Base-by-base conservation (phyloP, 495 filamentous ascomycete genomes). In the Chaetomium cochliodes region DNA sequence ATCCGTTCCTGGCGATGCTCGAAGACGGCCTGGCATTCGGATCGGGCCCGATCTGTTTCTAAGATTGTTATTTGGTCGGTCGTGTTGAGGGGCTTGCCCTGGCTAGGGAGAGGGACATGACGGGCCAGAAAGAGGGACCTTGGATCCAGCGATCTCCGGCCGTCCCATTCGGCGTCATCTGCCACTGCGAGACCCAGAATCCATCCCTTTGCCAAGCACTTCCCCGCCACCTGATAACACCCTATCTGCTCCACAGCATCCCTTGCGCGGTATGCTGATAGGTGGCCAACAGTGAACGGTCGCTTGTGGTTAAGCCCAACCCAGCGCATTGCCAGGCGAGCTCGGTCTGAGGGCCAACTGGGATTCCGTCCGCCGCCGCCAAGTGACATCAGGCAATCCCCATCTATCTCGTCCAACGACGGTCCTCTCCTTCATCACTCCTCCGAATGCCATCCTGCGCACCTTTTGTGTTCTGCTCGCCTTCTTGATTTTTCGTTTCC, bases 201-300 rank as follows among this genome's bases (percentile, higher is more conserved):
- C 16, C n/a, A 33, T 49, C n/a, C 28, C 20, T 37, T 25, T 50
- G 46, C 55, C 49, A 30, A 58, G 57, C 37, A 12, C 37, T 46
- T 39, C 42, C 64, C 58, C 58, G 58, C 58, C 58, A 58, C 42
- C 52, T 57, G 64, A 57, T 66, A 66, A 44, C 28, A 44, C 30
- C 11, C 58, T 16, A 60, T 51, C 58, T 7, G 25, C 2, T 11
- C 46, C 20, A 12, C 58, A 26, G 46, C 26, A 39, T 39, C 2
- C 58, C 46, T 1, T 9, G 37, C 12, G 15, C 30, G 46, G 46
- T 0, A 0, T 13, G 20, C 46, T 60, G 58, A 51, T 60, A 60
- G 20, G 26, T 28, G 12, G 20, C 46, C 46, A 60, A 60, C 58
- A 60, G 46, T 22, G 46, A 23, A 39, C n/a, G 4, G 22, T 39